These are phyloP conservation scores for Irpex lacteus DNA, from an alignment of 1,284 basidiomycete species.

Conservation along the genomic window DNA sequence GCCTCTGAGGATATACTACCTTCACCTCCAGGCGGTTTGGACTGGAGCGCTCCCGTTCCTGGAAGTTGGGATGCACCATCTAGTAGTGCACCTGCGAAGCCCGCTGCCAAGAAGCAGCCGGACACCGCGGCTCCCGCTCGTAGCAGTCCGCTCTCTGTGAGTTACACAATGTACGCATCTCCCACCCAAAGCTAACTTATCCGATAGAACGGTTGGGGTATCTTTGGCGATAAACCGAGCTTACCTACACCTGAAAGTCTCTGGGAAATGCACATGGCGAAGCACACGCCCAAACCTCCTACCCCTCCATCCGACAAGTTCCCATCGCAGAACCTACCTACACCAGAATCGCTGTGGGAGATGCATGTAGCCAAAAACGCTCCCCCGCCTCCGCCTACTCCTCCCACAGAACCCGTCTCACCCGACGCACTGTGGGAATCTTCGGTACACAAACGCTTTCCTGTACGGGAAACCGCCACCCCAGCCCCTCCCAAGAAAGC, in stretches of 20 bases:
- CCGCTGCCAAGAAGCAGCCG: background rate
- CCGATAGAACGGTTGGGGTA: background rate
- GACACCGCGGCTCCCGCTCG: background rate
- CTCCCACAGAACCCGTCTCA: background rate
- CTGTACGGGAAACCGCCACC: background rate
- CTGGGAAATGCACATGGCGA: constrained; percentile 12
- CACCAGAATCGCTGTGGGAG: constrained; percentile 6
- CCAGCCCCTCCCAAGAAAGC: background rate
- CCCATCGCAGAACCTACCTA: background rate
- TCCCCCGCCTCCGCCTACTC: constrained; percentile 2
- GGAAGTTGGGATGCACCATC: constrained; percentile 8
- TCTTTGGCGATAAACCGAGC: background rate
- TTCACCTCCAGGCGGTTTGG: background rate
- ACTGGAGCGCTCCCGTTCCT: constrained; percentile 2
- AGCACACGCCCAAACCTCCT: background rate
- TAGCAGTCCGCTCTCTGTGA: background rate
- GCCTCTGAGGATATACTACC: background rate
- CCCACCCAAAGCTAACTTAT: background rate
- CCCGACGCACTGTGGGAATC: background rate
- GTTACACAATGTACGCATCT: background rate
- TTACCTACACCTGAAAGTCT: constrained; percentile 8
- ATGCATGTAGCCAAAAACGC: constrained; percentile 1
- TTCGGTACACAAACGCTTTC: background rate
- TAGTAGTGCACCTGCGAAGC: background rate
- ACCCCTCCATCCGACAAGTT: background rate